A percentile compares a stretch with the other conserved stretches of the same genome.
phyloP scores from a whole-genome alignment of 2,329 filamentous ascomycete species.

The Fusarium sp. region DNA sequence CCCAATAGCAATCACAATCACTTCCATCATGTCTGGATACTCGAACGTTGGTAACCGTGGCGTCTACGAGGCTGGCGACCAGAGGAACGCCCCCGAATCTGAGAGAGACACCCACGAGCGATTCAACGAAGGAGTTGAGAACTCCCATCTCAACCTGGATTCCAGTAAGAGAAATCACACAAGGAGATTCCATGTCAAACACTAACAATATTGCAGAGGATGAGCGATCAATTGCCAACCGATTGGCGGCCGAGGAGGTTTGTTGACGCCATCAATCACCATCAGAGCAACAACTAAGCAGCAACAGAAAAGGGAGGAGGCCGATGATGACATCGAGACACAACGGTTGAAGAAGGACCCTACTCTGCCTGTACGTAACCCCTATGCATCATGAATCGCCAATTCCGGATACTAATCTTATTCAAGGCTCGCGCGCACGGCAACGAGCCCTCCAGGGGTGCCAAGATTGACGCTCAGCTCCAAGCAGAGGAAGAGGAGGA shows the following conservation, averaged over 20 bases:
- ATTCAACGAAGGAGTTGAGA: slow-evolving; percentile 78
- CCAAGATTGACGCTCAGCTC: slow-evolving; percentile 77
- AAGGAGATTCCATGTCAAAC: slow-evolving; percentile 55
- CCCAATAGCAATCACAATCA: background rate
- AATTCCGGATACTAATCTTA: slow-evolving; percentile 6
- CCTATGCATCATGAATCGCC: background rate
- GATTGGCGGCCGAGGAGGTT: slow-evolving; percentile 72
- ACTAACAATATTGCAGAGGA: slow-evolving; percentile 64
- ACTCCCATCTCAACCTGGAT: slow-evolving; percentile 77
- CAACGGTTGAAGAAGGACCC: slow-evolving; percentile 67
- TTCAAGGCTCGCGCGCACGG: slow-evolving; percentile 73
- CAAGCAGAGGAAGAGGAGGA: slow-evolving; percentile 75
- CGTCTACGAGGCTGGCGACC: slow-evolving; percentile 83
- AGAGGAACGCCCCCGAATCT: slow-evolving; percentile 72
- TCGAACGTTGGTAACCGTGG: slow-evolving; percentile 75
- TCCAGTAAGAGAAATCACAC: slow-evolving; percentile 68
- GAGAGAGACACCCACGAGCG: slow-evolving; percentile 63
- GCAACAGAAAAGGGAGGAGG: slow-evolving; percentile 50
- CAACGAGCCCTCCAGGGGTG: slow-evolving; percentile 79
- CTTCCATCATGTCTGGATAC: slow-evolving; percentile 51
- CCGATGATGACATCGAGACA: slow-evolving; percentile 59
- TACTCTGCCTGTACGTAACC: slow-evolving; percentile 65
- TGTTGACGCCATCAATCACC: slow-evolving; percentile 21
- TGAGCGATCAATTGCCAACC: slow-evolving; percentile 78
- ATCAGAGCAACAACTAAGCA: slow-evolving; percentile 2